These are phyloP conservation scores for Lepraria neglecta DNA, from an alignment of 495 filamentous ascomycete genomes.

Conservation along the genomic window DNA sequence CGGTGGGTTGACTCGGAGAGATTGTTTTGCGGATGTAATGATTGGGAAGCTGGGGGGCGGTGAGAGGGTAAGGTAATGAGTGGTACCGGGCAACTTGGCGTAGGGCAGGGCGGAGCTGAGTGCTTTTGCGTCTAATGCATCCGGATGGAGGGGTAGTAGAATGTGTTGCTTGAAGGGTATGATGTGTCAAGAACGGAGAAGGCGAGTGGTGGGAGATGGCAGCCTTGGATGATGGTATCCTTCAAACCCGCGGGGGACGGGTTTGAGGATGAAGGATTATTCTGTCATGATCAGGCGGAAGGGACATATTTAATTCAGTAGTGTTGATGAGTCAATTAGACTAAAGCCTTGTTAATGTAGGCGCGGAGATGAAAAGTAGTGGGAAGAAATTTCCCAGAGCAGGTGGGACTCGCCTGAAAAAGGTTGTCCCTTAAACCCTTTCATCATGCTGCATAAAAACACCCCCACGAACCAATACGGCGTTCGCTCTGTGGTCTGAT, in stretches of 20 bases:
- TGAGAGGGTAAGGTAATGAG: background rate
- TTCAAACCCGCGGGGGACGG: slow-evolving; percentile 43
- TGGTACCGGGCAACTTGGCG: background rate
- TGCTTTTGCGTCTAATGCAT: slow-evolving; percentile 9
- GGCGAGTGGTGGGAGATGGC: slow-evolving; percentile 2
- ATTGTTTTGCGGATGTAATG: background rate
- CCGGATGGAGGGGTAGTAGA: background rate
- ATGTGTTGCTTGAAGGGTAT: background rate
- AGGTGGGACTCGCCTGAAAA: slow-evolving; percentile 11
- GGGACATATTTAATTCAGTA: slow-evolving; percentile 20
- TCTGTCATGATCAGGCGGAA: slow-evolving; percentile 20
- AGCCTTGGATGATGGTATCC: slow-evolving; percentile 15
- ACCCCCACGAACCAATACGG: slow-evolving; percentile 6
- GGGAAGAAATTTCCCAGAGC: slow-evolving; percentile 8
- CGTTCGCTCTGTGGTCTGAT: background rate
- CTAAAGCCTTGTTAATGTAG: slow-evolving; percentile 16
- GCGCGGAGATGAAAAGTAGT: slow-evolving; percentile 10
- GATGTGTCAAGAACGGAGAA: background rate
- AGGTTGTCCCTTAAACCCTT: background rate
- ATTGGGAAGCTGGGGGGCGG: background rate
- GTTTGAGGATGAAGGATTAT: slow-evolving; percentile 40
- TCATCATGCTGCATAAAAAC: slow-evolving; percentile 8
- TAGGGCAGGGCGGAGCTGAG: background rate
- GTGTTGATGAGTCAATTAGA: slow-evolving; percentile 15
- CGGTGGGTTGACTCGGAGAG: background rate